Evolutionary conservation across 345 rosid genomes (phyloP).

Genomic region (Eucalyptus dawsonii): DNA sequence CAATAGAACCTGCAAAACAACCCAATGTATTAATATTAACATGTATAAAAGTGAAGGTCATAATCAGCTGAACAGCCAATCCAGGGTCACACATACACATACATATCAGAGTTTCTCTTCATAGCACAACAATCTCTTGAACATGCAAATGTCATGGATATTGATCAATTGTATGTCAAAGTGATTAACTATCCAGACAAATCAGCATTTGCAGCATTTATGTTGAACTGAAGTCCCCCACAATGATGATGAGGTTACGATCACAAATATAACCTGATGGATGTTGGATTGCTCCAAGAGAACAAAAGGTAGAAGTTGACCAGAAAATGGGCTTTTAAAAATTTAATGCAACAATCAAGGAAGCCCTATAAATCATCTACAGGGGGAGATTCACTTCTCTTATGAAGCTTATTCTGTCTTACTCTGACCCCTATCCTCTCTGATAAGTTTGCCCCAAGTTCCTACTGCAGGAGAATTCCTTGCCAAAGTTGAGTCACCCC

Average conservation of each 20-base stretch:
- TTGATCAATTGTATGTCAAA: not conserved
- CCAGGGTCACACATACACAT: not conserved
- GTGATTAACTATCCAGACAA: not conserved
- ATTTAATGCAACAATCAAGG: not conserved
- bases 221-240: not conserved
- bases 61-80: not conserved
- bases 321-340: not conserved
- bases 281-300: not conserved
- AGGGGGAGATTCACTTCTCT: not conserved
- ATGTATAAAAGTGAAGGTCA: not conserved
- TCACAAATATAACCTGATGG: not conserved
- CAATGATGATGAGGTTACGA: not conserved
- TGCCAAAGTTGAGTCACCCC: not conserved
- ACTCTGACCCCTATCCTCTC: not conserved
- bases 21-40: not conserved
- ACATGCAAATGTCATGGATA: not conserved
- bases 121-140: not conserved
- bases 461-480: not conserved
- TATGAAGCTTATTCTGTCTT: not conserved
- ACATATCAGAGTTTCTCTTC: not conserved
- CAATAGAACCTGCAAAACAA: constrained; percentile 61
- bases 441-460: not conserved
- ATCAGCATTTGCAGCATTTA: not conserved
- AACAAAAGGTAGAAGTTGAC: not conserved
- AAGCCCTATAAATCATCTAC: not conserved